Evolutionary conservation across 2,329 filamentous ascomycete species (phyloP), one percentile per base, ranked within the genome.

Genomic region (Aureobasidium sp.): DNA sequence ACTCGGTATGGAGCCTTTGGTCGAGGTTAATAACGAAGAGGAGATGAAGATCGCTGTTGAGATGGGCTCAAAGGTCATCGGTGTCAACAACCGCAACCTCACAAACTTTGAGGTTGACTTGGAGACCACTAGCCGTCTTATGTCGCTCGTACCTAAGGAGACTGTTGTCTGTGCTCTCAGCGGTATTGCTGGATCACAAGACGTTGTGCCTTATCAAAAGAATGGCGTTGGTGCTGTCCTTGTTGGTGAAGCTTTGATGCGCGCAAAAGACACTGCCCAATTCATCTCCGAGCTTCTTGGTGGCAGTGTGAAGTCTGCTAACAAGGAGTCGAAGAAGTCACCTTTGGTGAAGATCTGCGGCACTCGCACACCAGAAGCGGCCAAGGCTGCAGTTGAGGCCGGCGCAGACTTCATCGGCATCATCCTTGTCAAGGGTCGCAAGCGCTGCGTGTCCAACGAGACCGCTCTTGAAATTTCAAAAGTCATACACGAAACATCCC

Each of bases 41-140:
- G 94, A 99, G 76, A 99, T 97, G 90, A 82, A 87, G 42, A 87
- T 86, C 62, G 94, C 95, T 8, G 86, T 97, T 49, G 84, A 89
- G 62, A 82, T 99, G 25, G 94, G 93, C 12, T 84, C 94, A 25
- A 88, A 92, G 75, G 93, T 91, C 41, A 96, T 99, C 69, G 94
- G 94, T 29, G 94, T 99, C 68, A 99, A 99, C 78, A 99, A 99
- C 78, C 87, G 94, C 61, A 96, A 99, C 71, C 81, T 99, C 14
- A 93, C 93, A 68, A 97, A 88, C 70, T 99, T 99, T 69, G 92
- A 97, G 72, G 94, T 99, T 22, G 95, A 99, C 73, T 84, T 99
- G 66, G 87, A 89, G 64, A 99, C 93, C 0, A 96, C 93, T 1
- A 91, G 89, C 70, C 87, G 93, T 27, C 78, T 99, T 53, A 90